Evolutionary conservation across 257 asterid genomes (phyloP).

Genomic region (Penstemon newberryi): DNA sequence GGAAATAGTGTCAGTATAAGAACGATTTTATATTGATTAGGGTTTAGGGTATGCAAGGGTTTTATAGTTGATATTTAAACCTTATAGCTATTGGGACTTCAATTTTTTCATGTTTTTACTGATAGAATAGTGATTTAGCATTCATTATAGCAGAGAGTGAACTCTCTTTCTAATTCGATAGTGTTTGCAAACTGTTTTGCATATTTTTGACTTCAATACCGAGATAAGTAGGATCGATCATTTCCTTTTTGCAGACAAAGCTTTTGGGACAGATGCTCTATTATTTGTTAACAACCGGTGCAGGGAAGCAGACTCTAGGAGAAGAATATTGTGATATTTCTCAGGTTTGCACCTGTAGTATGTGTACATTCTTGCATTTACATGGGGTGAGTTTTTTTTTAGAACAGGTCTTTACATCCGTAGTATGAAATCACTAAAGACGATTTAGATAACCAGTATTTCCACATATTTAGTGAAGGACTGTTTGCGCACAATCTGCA

Average conservation of each 20-base stretch:
- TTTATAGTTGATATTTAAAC: background rate
- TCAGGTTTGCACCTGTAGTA: constrained; percentile 52
- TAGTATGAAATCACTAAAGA: background rate
- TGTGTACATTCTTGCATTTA: background rate
- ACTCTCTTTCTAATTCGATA: constrained; percentile 8
- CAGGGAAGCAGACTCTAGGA: constrained; percentile 94
- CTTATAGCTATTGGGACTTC: background rate
- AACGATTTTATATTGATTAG: background rate
- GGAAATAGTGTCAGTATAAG: background rate
- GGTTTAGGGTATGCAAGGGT: background rate
- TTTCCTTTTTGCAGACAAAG: constrained; percentile 59
- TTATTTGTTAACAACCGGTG: constrained; percentile 86
- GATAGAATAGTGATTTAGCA: background rate
- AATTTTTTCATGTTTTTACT: background rate
- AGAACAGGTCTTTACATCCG: constrained; percentile 9
- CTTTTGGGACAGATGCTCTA: constrained; percentile 98
- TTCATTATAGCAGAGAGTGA: background rate
- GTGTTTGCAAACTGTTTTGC: background rate
- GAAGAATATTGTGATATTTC: constrained; percentile 97
- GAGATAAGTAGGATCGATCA: constrained; percentile 13
- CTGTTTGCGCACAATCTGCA: background rate
- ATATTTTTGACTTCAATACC: background rate
- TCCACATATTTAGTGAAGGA: constrained; percentile 7
- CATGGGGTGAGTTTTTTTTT: constrained; percentile 12
- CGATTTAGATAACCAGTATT: constrained; percentile 10